Base-by-base conservation (phyloP, 129 eudicot species). In the Helichrysum umbraculigerum region DNA sequence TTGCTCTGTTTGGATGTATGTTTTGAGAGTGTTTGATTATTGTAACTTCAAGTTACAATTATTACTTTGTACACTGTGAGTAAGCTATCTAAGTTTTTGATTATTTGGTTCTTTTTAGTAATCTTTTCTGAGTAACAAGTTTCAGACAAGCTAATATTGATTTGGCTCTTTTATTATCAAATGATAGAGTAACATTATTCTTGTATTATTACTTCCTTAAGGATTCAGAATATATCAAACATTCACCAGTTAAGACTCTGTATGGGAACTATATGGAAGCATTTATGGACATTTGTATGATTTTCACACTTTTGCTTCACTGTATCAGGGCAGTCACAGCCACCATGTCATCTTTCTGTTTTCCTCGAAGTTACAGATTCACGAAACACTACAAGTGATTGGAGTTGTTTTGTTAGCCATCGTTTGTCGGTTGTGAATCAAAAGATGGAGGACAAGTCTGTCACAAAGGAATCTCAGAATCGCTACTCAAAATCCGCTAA, bases 281-380 rank as follows among this genome's bases (percentile, higher is more conserved):
- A 15, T 68, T 21, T 35, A 15, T 72, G 65, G 68, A 64, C 21
- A 37, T 65, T 56, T 28, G 76, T 76, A 71, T 74, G 81, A 85
- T 70, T 60, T 57, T 72, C 70, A 73, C 75, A 73, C 78, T 79
- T 76, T 57, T 82, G 88, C 74, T 88, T 90, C 73, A 65, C 83
- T 84, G 87, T 87, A 82, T 76, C 98, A 94, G 98, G 98, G 89
- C 98, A 94, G 92, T 94, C 98, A 83, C 98, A 94, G 83, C 98
- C 98, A 80, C 98, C 98, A 54, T 94, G 98, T 71, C 96, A 94
- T 88, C 98, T 94, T 78, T 94, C 98, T 64, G 98, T 94, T 62
- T 94, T 94, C 75, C 98, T 94, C 41, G 98, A 94, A 78, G 98
- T 94, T 58, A 94, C 97, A 33, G 98, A 94, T 86, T 88, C 98